Evolutionary conservation across 2,329 filamentous ascomycete species (phyloP), one percentile per base, ranked within the genome.

Genomic region (Botrytis cinerea): DNA sequence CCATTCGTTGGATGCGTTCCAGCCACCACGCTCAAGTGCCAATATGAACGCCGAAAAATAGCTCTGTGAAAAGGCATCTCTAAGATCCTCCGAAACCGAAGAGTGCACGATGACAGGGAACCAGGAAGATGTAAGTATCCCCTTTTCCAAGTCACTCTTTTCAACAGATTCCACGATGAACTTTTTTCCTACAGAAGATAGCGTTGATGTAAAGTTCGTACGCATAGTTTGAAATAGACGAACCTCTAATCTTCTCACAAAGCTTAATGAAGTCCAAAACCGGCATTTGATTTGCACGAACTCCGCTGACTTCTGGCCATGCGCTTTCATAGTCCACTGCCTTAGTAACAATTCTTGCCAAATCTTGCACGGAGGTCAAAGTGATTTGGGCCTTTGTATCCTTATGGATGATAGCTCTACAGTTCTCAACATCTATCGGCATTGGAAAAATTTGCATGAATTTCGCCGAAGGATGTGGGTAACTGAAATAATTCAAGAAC

Each of bases 401-500:
- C 0, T 85, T 82, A 0, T 85, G 48, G 74, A 1, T 73, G 2
- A 87, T 81, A 1, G 83, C 85, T 20, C 84, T 84, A 1, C 82
- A 79, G 9, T 81, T 78, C 28, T 79, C 67, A 60, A 81, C 79
- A 71, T 82, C 80, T 28, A 82, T 76, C 14, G 77, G 71, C 25
- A 83, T 75, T 1, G 79, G 77, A 7, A 77, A 70, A n/a, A 87
- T 77, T 22, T 84, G 78, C 28, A 83, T 83, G 9, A 81, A 75
- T 0, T 83, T 82, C 22, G 83, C 78, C 72, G 84, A 76, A 0
- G 86, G 3, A 16, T 35, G 25, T 22, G 25, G 85, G 71, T 82
- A 80, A 25, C 83, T 84, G 20, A 87, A 81, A 80, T 87, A 87
- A 77, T 87, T 82, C 51, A 85, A 76, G 78, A 87, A 86, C 28